Evolutionary conservation across 805 yeast genomes (phyloP).

Genomic region (Wickerhamiella spandovensis): DNA sequence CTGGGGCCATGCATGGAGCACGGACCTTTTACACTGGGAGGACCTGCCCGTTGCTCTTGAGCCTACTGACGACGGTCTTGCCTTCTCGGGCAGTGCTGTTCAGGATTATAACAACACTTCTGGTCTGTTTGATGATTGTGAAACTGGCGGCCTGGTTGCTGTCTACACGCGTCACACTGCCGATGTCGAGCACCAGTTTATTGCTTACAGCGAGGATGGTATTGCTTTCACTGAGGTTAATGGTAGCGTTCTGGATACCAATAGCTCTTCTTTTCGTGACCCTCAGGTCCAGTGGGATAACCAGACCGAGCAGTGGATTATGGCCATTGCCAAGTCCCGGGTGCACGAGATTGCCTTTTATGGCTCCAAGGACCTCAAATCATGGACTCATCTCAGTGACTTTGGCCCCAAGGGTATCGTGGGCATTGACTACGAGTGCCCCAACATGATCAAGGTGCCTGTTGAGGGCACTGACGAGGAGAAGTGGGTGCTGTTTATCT

Average conservation of each 20-base stretch:
- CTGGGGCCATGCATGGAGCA: slow-evolving; percentile 33
- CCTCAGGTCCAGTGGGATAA: slow-evolving; percentile 15
- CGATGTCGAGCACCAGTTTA: slow-evolving; percentile 23
- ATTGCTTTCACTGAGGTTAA: slow-evolving; percentile 23
- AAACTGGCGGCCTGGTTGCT: slow-evolving; percentile 26
- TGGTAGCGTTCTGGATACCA: slow-evolving; percentile 25
- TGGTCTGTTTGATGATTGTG: slow-evolving; percentile 20
- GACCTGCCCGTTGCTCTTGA: slow-evolving; percentile 26
- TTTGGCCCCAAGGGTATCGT: slow-evolving; percentile 10
- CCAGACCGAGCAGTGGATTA: slow-evolving; percentile 9
- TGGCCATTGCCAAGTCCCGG: slow-evolving; percentile 12
- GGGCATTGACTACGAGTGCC: slow-evolving; percentile 33
- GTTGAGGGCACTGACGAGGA: slow-evolving; percentile 14
- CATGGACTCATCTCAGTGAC: slow-evolving; percentile 9
- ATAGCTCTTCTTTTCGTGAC: slow-evolving; percentile 14
- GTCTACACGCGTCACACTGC: slow-evolving; percentile 25
- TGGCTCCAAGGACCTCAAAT: slow-evolving; percentile 9
- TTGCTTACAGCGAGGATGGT: slow-evolving; percentile 28
- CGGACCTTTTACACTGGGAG: slow-evolving; percentile 26
- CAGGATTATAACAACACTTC: slow-evolving; percentile 28
- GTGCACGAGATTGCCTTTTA: slow-evolving; percentile 13
- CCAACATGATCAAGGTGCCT: slow-evolving; percentile 26
- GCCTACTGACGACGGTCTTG: slow-evolving; percentile 21
- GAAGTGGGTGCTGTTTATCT: slow-evolving; percentile 29
- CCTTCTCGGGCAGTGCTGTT: slow-evolving; percentile 29